Evolutionary conservation across 257 asterid genomes (phyloP).

Genomic region (Hygrophila difformis): DNA sequence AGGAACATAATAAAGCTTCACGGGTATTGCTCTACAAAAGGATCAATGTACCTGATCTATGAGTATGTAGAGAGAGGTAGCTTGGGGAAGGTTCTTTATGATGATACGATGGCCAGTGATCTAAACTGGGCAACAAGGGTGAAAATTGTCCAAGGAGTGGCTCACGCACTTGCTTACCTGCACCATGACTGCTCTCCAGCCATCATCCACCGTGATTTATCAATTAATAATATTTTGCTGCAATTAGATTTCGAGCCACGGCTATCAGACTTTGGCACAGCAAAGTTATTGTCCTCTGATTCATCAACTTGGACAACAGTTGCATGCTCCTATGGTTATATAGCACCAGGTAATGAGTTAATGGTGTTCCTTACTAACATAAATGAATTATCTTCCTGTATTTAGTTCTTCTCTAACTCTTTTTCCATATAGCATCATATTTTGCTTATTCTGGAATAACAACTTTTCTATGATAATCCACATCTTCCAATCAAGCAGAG

Average conservation of each 20-base stretch:
- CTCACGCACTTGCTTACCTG: slow-evolving; percentile 93
- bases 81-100: slow-evolving; percentile 40
- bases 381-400: no score
- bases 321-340: slow-evolving; percentile 96
- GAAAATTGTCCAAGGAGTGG: slow-evolving; percentile 66
- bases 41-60: slow-evolving; percentile 75
- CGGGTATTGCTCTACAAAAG: slow-evolving; percentile 68
- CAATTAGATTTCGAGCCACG: slow-evolving; percentile 66
- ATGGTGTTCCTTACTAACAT: no score
- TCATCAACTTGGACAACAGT: slow-evolving; percentile 66
- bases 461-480: no score
- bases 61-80: slow-evolving; percentile 86
- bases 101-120: slow-evolving; percentile 39
- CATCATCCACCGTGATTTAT: slow-evolving; percentile 76
- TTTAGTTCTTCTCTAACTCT: no score
- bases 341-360: slow-evolving; percentile 94
- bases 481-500: slow-evolving; percentile 57
- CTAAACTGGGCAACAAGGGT: slow-evolving; percentile 63
- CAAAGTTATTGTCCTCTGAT: slow-evolving; percentile 49
- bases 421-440: no score
- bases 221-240: slow-evolving; percentile 61
- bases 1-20: slow-evolving; percentile 83
- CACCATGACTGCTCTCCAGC: slow-evolving; percentile 87
- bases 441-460: no score
- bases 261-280: slow-evolving; percentile 90